Base-by-base conservation (phyloP, 495 filamentous ascomycete species). In the Bryoglossum gracile region DNA sequence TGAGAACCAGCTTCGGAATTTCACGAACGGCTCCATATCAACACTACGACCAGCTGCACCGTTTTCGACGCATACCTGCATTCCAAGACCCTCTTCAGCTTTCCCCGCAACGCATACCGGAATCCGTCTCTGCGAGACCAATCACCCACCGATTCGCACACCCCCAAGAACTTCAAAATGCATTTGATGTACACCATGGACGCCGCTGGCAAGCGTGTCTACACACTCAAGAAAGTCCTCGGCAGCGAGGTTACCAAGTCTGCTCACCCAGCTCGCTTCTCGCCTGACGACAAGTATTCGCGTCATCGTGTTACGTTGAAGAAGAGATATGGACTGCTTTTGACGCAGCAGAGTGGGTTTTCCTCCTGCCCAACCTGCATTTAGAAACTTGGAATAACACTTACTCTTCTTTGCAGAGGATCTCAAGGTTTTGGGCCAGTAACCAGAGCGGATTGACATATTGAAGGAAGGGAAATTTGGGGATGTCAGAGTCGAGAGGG, bases 241-340 rank as follows among this genome's bases (percentile, higher is more conserved):
- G 65, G 77, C 48, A 83, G 84, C 56, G 77, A 87, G 58, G 84
- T 95, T 62, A 94, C 94, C 59, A 94, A 91, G 73, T 89, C 84
- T 37, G 92, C 92, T 32, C 92, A 98, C 76, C 92, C 94, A 17
- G 94, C 94, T 37, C 76, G 94, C 51, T 98, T 96, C 75, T 92
- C 87, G 28, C 92, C 92, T 50, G 92, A 98, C 71, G 92, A 98
- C 74, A 94, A 92, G 72, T 95, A 91, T 72, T 95, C 90, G 55
- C 81, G 88, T 53, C 89, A 98, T 70, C 81, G 92, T 55, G 86
- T 95, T 25, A 89, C 87, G 14, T 74, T 98, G 51, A 95, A 95
- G 80, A 86, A 83, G 74, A 79, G 92, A 62, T 95, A 91, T 65
- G 83, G 81, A 21, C 76, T 95, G 41, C 76, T 96, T 35, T 70